Evolutionary conservation across 2,329 filamentous ascomycete genomes (phyloP), one percentile per base, ranked within the genome.

Genomic region (Macrophomina phaseolina): DNA sequence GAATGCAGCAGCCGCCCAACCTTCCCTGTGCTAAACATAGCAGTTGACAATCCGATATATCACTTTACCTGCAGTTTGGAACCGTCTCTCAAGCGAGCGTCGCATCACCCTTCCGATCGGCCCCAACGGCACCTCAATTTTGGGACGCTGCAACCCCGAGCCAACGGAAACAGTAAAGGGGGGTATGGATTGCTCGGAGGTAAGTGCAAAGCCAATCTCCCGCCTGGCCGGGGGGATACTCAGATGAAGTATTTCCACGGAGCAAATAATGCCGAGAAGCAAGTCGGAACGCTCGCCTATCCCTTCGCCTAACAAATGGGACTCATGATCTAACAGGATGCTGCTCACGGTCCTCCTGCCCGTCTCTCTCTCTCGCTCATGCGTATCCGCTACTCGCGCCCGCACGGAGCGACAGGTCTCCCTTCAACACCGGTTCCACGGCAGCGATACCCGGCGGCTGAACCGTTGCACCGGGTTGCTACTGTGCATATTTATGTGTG

Each of bases 41-140:
- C 5, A 45, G 23, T 23, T 5, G 55, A 45, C 23, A 23, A 58
- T 58, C 55, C 55, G 48, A 51, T 51, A 51, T 51, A 30, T 51
- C 48, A 51, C 48, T 28, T 30, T 30, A 8, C 48, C 9, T 6
- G 18, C 48, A 11, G 2, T 28, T 11, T 11, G 48, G 48, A 28
- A 30, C 48, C 48, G 48, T 23, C 8, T 14, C 23, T 51, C 48
- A 30, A 30, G 48, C 48, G 48, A 51, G 48, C 18, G 23, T 23
- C 48, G 48, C 23, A n/a, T 14, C 42, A 12, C 23, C 6, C 18
- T 32, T 23, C 23, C 23, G 48, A 51, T 51, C 48, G 23, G 5
- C 48, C 14, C 48, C 9, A 23, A 23, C 36, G 18, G 18, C 28
- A 11, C 18, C 48, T 30, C 48, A 51, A 51, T 51, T 14, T 51